These are phyloP conservation scores for Yamadazyma diddensiae DNA, from an alignment of 1,139 yeast species.

Conservation along the genomic window DNA sequence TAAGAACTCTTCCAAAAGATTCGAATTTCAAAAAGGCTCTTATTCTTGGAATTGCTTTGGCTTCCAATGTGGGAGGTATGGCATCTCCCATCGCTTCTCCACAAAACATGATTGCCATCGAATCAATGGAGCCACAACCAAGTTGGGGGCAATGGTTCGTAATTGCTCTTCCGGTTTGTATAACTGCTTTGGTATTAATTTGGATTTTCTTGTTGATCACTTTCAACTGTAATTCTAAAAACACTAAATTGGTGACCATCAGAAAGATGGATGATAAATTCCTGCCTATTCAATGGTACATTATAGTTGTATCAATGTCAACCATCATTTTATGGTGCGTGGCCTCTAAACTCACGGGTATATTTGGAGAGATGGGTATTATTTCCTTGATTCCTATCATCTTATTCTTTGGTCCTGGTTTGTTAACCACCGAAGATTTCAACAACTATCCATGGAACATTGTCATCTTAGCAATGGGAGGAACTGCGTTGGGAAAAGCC, in stretches of 20 bases:
- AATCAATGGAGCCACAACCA: conserved; percentile 62
- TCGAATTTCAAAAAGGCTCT: conserved; percentile 62
- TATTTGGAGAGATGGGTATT: conserved; percentile 71
- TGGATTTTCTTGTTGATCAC: conserved; percentile 60
- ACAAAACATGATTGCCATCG: conserved; percentile 72
- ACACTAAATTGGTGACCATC: conserved; percentile 46
- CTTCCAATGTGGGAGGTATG: conserved; percentile 76
- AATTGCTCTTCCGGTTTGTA: conserved; percentile 62
- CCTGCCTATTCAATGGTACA: conserved; percentile 62
- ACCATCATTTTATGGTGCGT: conserved; percentile 76
- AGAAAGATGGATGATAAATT: conserved; percentile 60
- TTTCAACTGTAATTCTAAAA: conserved; percentile 46
- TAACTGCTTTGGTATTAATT: conserved; percentile 49
- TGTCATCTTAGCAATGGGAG: conserved; percentile 76
- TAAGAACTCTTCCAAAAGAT: conserved; percentile 60
- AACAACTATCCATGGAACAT: conserved; percentile 77
- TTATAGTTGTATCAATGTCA: conserved; percentile 46
- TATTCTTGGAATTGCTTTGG: conserved; percentile 68
- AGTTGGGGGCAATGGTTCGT: conserved; percentile 81
- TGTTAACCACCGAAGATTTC: conserved; percentile 62
- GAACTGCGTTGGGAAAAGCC: conserved; percentile 71
- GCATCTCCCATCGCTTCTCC: conserved; percentile 81
- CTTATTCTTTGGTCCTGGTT: conserved; percentile 67
- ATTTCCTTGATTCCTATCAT: conserved; percentile 66
- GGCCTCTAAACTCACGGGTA: conserved; percentile 50